Evolutionary conservation across 352 stramenopile genomes (phyloP), one percentile per base, ranked within the genome.

Genomic region (Poterioochromonas sp.): DNA sequence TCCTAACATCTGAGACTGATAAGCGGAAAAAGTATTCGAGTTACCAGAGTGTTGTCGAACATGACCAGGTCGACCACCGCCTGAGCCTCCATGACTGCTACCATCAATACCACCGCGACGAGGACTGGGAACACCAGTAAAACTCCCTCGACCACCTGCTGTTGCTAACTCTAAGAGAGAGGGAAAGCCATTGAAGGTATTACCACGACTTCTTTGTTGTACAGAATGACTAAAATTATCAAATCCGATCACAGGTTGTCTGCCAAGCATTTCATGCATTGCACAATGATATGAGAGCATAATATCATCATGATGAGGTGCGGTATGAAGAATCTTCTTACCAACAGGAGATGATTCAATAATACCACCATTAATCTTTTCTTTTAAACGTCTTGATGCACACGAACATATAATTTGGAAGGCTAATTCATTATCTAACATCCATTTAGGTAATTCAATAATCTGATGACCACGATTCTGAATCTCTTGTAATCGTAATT

Each of bases 241-340:
- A 26, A 58, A 15, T 15, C 1, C 39, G 32, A 71, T 43, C 3
- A n/a, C 15, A 22, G 62, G 8, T 15, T 71, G 18, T 29, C 63
- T 47, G 15, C 63, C 58, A 29, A 79, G 41, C 76, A 79, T 47
- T 3, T 79, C 58, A 73, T 73, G 76, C 63, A 79, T 73, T 12
- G 53, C 76, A n/a, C 41, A 58, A 44, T 79, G 76, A 76, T 79
- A 79, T 26, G 76, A 79, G 22, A 79, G 43, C 76, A 79, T 79
- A 35, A 79, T 79, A 54, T 79, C 76, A 44, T 79, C 76, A 54
- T 79, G 76, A 40, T 79, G 76, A n/a, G 76, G 76, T 20, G 76
- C 76, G 26, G 76, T 79, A 35, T 79, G 76, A 0, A 79, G 12
- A 26, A 79, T 76, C 18, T 29, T 11, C 2, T 41, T 34, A 2